Conservation (phyloP, 805 yeast genomes). For the Yarrowia alimentaria region DNA sequence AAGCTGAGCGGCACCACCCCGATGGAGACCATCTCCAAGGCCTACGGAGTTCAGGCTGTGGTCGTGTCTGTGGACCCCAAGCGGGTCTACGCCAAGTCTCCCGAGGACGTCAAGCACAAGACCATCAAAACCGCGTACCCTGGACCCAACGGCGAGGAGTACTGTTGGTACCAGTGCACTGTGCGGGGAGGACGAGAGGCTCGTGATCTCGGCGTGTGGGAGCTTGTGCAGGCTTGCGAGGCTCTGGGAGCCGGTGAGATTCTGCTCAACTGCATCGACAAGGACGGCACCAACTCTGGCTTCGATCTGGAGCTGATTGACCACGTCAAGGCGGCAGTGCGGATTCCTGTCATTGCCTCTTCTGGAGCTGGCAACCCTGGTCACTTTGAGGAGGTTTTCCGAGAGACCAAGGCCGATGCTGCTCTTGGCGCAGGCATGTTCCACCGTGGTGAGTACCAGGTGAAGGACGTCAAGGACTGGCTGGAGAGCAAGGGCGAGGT, state of each 20-base stretch:
- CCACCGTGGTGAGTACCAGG: constrained; percentile 92
- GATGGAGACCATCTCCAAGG: constrained; percentile 85
- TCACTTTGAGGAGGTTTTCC: constrained; percentile 87
- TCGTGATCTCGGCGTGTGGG: constrained; percentile 86
- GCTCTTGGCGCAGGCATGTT: constrained; percentile 99
- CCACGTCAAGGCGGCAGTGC: constrained; percentile 72
- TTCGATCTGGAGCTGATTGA: constrained; percentile 81
- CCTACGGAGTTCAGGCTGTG: constrained; percentile 96
- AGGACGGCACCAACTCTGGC: constrained; percentile 95
- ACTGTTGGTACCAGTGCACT: constrained; percentile 93
- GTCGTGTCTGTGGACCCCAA: constrained; percentile 98
- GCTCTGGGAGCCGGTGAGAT: constrained; percentile 96
- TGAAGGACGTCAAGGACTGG: constrained; percentile 72
- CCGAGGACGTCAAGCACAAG: constrained; percentile 50
- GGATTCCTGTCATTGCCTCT: constrained; percentile 94
- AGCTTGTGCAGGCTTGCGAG: constrained; percentile 84
- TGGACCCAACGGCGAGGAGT: constrained; percentile 87
- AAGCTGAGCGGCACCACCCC: constrained; percentile 74
- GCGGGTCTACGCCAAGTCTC: constrained; percentile 68
- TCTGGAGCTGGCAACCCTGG: constrained; percentile 95
- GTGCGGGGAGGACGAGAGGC: constrained; percentile 94
- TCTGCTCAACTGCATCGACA: constrained; percentile 88
- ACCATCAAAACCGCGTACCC: constrained; percentile 60
- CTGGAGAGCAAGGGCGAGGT: constrained; percentile 59
- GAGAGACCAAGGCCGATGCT: constrained; percentile 82